Evolutionary conservation across 352 stramenopile genomes (phyloP).

Genomic region (Sclerospora graminicola): DNA sequence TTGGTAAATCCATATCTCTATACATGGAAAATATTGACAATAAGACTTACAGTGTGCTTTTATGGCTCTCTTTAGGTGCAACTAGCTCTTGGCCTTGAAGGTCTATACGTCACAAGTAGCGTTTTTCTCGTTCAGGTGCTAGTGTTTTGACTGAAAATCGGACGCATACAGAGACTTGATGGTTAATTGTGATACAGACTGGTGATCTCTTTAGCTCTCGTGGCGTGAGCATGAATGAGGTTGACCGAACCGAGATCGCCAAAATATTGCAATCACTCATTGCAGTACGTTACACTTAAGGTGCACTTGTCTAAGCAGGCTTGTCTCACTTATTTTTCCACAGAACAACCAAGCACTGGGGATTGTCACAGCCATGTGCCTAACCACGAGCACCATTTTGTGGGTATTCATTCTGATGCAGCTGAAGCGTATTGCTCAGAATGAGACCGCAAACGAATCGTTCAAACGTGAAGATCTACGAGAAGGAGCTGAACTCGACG

Average conservation of each 20-base stretch:
- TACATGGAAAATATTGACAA: not conserved
- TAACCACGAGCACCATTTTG: conserved; percentile 49
- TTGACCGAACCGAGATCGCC: conserved; percentile 18
- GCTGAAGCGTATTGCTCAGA: conserved; percentile 55
- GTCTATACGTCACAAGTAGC: conserved; percentile 38
- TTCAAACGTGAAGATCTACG: conserved; percentile 77
- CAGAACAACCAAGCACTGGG: conserved; percentile 55
- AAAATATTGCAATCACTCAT: conserved; percentile 47
- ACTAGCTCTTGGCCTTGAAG: conserved; percentile 36
- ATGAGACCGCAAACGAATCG: conserved; percentile 68
- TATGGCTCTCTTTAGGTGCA: conserved; percentile 21
- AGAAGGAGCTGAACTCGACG: conserved; percentile 41
- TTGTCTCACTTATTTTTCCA: conserved; percentile 3
- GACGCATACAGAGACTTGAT: not conserved
- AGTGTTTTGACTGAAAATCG: not conserved
- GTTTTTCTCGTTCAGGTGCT: conserved; percentile 42
- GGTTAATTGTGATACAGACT: conserved; percentile 13
- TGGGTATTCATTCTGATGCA: conserved; percentile 73
- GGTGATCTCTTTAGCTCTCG: conserved; percentile 23
- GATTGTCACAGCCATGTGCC: conserved; percentile 52
- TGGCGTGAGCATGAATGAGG: conserved; percentile 6
- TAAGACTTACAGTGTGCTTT: not conserved
- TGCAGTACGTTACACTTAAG: conserved; percentile 18
- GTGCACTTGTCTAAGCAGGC: not conserved
- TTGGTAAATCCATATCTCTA: conserved; percentile 16